Conservation (phyloP, 148 eudicot species). For the Heliamphora exappendiculata region DNA sequence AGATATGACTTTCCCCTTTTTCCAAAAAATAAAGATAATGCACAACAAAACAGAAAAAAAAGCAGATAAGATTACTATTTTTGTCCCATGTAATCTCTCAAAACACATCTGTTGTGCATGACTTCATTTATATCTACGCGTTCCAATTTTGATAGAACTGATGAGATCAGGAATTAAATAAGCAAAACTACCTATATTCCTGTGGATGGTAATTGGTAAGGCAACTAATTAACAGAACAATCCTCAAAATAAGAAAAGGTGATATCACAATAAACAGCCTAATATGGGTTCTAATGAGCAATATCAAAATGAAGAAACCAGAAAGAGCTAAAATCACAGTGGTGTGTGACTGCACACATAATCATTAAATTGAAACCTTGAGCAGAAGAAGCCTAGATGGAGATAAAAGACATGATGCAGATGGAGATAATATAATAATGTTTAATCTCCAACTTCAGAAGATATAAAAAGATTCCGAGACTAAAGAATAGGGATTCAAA, state of each 20-base stretch:
- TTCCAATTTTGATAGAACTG: neutral
- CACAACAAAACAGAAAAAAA: neutral
- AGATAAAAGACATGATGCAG: neutral
- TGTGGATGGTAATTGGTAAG: neutral
- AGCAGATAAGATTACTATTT: neutral
- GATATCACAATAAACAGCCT: neutral
- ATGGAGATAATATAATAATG: neutral
- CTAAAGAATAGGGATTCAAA: conserved; percentile 1
- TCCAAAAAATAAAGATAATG: too few relatives aligned
- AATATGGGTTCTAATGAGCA: neutral
- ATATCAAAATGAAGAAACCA: neutral
- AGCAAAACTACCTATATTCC: neutral
- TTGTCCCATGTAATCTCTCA: neutral
- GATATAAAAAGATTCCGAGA: neutral
- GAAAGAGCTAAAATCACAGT: neutral
- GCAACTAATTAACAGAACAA: neutral
- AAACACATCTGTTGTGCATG: neutral
- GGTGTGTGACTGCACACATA: too few relatives aligned
- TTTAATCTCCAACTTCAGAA: neutral
- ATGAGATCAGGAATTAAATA: neutral
- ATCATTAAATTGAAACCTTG: neutral
- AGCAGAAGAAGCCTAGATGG: neutral
- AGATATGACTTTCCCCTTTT: too few relatives aligned
- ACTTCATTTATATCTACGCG: neutral
- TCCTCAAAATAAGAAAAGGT: conserved; percentile 2